Evolutionary conservation across 495 filamentous ascomycete species (phyloP).

Genomic region (Alectoria sarmentosa): DNA sequence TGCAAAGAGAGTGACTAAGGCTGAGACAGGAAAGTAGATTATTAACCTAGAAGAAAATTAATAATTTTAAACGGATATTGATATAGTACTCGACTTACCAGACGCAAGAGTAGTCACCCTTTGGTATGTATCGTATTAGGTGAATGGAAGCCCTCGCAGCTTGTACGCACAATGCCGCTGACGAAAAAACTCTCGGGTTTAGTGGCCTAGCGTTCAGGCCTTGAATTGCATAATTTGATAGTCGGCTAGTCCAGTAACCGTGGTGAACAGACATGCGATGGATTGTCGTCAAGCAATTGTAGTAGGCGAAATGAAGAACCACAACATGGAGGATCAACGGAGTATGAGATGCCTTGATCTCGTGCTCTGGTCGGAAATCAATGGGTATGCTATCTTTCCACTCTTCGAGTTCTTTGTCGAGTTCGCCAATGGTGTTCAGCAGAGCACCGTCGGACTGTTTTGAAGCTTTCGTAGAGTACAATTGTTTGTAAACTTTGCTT

Average conservation of each 20-base stretch:
- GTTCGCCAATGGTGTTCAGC: slow-evolving; percentile 90
- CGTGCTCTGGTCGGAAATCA: slow-evolving; percentile 90
- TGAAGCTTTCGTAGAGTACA: slow-evolving; percentile 88
- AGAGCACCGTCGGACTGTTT: slow-evolving; percentile 91
- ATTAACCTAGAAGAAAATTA: slow-evolving; percentile 60
- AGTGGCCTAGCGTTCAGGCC: slow-evolving; percentile 83
- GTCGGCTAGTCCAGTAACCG: slow-evolving; percentile 92
- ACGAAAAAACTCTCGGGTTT: slow-evolving; percentile 92
- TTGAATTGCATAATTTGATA: slow-evolving; percentile 92
- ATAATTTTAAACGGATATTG: background rate
- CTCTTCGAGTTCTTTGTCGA: slow-evolving; percentile 85
- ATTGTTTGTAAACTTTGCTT: slow-evolving; percentile 85
- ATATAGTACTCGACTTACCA: slow-evolving; percentile 57
- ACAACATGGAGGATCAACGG: slow-evolving; percentile 88
- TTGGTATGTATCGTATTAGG: slow-evolving; percentile 89
- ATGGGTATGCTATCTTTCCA: slow-evolving; percentile 95
- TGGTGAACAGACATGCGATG: slow-evolving; percentile 98
- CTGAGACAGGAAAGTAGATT: slow-evolving; percentile 94
- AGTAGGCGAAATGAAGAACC: slow-evolving; percentile 91
- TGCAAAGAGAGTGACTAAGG: slow-evolving; percentile 90
- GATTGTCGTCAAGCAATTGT: slow-evolving; percentile 95
- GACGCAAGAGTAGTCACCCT: slow-evolving; percentile 89
- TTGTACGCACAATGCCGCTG: slow-evolving; percentile 82
- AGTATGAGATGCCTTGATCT: slow-evolving; percentile 84
- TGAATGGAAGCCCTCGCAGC: slow-evolving; percentile 90